These are phyloP conservation scores for Intubia oerlemansii DNA, from an alignment of 2,329 filamentous ascomycete species.

Conservation along the genomic window DNA sequence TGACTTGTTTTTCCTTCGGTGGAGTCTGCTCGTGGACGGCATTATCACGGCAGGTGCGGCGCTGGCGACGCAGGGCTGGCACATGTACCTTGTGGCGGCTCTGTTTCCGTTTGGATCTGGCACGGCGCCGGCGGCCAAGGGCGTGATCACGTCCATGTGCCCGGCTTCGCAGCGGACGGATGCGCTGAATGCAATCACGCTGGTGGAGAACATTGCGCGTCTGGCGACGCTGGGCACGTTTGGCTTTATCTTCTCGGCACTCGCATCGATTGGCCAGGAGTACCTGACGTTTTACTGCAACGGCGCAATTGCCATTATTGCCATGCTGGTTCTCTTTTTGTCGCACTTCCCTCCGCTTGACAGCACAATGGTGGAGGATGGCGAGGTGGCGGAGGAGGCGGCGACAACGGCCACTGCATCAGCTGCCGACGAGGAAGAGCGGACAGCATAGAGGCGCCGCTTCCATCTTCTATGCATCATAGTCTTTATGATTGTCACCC, in stretches of 20 bases:
- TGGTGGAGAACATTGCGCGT: conserved; percentile 47
- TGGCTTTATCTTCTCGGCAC: conserved; percentile 41
- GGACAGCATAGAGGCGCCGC: too few relatives aligned
- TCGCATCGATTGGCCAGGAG: conserved; percentile 36
- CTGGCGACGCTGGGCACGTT: conserved; percentile 44
- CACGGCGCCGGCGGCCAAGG: conserved; percentile 47
- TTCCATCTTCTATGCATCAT: too few relatives aligned
- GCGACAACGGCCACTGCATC: too few relatives aligned
- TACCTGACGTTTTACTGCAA: conserved; percentile 48
- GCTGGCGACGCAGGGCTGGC: conserved; percentile 41
- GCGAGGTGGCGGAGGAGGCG: too few relatives aligned
- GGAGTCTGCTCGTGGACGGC: conserved; percentile 43
- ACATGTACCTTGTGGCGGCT: conserved; percentile 45
- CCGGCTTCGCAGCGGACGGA: conserved; percentile 38
- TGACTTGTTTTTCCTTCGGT: conserved; percentile 45
- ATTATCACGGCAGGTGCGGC: conserved; percentile 39
- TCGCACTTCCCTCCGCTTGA: conserved; percentile 21
- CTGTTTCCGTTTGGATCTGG: conserved; percentile 48
- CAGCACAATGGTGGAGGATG: conserved; percentile 13
- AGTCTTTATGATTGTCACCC: too few relatives aligned
- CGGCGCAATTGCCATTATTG: conserved; percentile 32
- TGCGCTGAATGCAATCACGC: conserved; percentile 44
- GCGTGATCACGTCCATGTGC: conserved; percentile 53
- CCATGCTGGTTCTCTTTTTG: conserved; percentile 18
- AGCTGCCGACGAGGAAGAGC: too few relatives aligned